Conservation (phyloP, 1,284 basidiomycete genomes). For the Naganishia cerealis region DNA sequence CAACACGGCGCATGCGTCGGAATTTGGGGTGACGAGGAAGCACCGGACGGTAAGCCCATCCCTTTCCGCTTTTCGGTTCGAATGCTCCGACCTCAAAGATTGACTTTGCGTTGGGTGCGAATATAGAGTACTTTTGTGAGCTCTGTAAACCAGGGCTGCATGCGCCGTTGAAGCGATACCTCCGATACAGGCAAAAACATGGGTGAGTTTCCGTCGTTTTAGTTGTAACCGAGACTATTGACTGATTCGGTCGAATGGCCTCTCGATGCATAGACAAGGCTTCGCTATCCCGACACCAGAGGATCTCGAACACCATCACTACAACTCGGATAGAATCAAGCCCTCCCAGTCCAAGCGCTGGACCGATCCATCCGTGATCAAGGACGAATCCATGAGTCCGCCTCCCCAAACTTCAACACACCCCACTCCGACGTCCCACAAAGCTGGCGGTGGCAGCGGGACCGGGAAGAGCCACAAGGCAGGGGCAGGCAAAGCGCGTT, state of each 20-base stretch:
- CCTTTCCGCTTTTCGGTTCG: neutral
- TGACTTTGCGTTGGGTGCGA: neutral
- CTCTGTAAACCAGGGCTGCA: conserved; percentile 86
- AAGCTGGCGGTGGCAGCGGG: neutral
- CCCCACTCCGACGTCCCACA: neutral
- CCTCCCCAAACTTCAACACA: neutral
- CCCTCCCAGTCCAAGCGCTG: conserved; percentile 54
- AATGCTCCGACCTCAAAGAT: neutral
- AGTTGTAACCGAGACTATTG: neutral
- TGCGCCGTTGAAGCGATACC: conserved; percentile 69
- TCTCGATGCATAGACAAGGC: conserved; percentile 21
- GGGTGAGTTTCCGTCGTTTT: conserved; percentile 38
- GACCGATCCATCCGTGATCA: conserved; percentile 35
- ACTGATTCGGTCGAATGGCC: conserved; percentile 12
- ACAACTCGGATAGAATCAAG: conserved; percentile 42
- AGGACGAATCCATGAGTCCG: conserved; percentile 20
- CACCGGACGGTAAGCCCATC: conserved; percentile 67
- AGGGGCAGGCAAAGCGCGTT: conserved; percentile 11
- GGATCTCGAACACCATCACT: conserved; percentile 45
- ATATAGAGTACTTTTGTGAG: conserved; percentile 79
- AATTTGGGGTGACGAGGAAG: conserved; percentile 77
- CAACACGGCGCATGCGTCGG: conserved; percentile 98
- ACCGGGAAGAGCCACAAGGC: conserved; percentile 17
- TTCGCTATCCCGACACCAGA: conserved; percentile 48
- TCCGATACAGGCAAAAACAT: conserved; percentile 45